A percentile compares a stretch with the other conserved stretches of the same genome.
Conservation (phyloP, 257 asterid genomes). For the Solanum rostratum region DNA sequence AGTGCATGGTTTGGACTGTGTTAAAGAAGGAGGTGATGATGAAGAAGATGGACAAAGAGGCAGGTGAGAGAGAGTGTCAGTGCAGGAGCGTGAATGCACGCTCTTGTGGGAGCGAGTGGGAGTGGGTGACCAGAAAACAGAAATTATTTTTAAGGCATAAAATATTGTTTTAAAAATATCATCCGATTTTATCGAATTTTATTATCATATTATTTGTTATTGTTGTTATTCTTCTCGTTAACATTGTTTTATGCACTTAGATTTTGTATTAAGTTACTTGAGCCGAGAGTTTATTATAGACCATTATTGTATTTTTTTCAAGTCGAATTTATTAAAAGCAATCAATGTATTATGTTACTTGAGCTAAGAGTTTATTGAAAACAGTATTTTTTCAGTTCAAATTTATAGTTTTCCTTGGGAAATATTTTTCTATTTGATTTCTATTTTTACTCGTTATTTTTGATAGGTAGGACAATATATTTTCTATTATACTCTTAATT, state of each 20-base stretch:
- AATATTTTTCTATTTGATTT: too few relatives aligned
- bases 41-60: neutral
- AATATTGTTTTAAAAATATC: neutral
- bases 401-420: too few relatives aligned
- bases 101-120: neutral
- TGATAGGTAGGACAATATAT: too few relatives aligned
- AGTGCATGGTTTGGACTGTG: neutral
- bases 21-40: neutral
- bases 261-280: neutral
- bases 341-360: neutral
- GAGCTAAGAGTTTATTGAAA: neutral
- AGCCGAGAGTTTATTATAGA: neutral
- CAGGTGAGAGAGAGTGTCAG: neutral
- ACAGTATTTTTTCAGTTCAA: too few relatives aligned
- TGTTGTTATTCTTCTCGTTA: neutral
- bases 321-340: too few relatives aligned
- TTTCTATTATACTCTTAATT: too few relatives aligned
- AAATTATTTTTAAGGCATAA: neutral
- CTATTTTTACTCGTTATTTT: too few relatives aligned
- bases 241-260: too few relatives aligned
- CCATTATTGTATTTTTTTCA: too few relatives aligned
- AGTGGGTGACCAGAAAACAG: neutral
- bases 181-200: too few relatives aligned
- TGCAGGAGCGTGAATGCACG: neutral
- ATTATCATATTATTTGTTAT: neutral